These are phyloP conservation scores for Leucogyrophana mollusca DNA, from an alignment of 768 basidiomycete species.

Conservation along the genomic window DNA sequence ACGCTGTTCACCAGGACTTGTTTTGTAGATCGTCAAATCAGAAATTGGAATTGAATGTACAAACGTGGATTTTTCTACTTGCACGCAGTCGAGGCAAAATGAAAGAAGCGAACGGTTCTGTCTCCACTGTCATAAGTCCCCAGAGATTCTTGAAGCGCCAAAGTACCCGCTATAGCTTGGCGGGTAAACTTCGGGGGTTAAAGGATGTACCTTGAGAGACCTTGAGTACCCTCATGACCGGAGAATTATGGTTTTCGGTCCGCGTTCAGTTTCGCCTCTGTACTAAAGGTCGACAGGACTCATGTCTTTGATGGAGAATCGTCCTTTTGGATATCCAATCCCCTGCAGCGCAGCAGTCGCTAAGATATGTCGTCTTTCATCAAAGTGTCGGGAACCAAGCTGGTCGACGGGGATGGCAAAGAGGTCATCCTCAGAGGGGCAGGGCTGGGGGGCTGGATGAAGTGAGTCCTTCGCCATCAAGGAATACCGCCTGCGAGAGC, in stretches of 20 bases:
- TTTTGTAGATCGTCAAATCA: constrained; percentile 19
- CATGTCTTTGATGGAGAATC: too few species aligned
- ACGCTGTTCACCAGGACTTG: constrained; percentile 8
- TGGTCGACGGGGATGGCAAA: constrained; percentile 56
- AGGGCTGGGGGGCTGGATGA: constrained; percentile 86
- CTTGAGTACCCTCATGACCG: too few species aligned
- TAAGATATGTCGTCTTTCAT: constrained; percentile 39
- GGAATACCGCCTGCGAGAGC: neutral
- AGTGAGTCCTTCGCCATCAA: constrained; percentile 47
- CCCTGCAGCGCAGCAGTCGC: neutral
- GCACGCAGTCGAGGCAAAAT: too few species aligned
- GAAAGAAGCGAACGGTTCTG: too few species aligned
- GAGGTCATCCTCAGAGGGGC: constrained; percentile 68
- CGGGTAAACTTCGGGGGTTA: constrained; percentile 15
- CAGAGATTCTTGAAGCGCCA: too few species aligned
- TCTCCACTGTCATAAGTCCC: too few species aligned
- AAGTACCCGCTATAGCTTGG: too few species aligned
- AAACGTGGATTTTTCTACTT: constrained; percentile 1
- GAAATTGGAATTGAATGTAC: constrained; percentile 2
- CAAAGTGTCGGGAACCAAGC: constrained; percentile 55
- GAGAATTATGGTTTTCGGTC: too few species aligned
- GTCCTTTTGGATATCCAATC: too few species aligned
- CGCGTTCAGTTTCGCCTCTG: too few species aligned
- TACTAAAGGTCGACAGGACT: too few species aligned
- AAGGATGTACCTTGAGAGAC: neutral